Base-by-base conservation (phyloP, 2,329 filamentous ascomycete genomes). In the Coccinonectria pachysandricola region DNA sequence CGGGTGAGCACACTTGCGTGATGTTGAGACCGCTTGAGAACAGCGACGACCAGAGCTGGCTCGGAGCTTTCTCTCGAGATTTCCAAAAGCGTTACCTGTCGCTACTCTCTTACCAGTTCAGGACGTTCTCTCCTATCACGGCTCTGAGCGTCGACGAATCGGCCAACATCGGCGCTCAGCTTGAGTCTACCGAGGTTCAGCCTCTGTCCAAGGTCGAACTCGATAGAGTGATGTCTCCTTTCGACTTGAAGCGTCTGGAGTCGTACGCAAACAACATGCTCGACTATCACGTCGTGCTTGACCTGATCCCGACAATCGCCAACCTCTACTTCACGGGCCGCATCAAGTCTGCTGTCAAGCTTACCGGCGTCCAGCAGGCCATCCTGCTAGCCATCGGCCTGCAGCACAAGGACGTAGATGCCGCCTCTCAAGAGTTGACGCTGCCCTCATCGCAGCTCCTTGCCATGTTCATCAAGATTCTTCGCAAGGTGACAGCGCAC, bases 191-290 rank as follows among this genome's bases (percentile, higher is more conserved):
- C 8, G 55, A 64, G 27, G 52, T 65, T 0, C 54, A 59, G 4
- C 58, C 73, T 2, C 60, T 98, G 27, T 74, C 64, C 8, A 93
- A 92, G 57, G 37, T 59, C 1, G 80, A 87, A 35, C 69, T 98
- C 6, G 87, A 95, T 46, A 62, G 65, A 10, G 55, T 79, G 3
- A 71, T 98, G 53, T 85, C 83, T 4, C 87, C 91, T 0, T 96
- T 91, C 52, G 91, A 98, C 53, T 71, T 95, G 36, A 96, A 96
- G 63, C 79, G 91, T 15, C 67, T 98, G 3, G 88, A 95, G 50
- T 87, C 82, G 21, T 98, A 98, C 46, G 84, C 91, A 10, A 93
- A 92, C 57, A 94, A 93, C 57, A 82, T 95, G 69, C 75, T 98
- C 21, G 92, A 98, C 56, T 94, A 96, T 62, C 92, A 95, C 49